phyloP scores from a whole-genome alignment of 306 rosid species.

The Fragaria nilgerrensis region DNA sequence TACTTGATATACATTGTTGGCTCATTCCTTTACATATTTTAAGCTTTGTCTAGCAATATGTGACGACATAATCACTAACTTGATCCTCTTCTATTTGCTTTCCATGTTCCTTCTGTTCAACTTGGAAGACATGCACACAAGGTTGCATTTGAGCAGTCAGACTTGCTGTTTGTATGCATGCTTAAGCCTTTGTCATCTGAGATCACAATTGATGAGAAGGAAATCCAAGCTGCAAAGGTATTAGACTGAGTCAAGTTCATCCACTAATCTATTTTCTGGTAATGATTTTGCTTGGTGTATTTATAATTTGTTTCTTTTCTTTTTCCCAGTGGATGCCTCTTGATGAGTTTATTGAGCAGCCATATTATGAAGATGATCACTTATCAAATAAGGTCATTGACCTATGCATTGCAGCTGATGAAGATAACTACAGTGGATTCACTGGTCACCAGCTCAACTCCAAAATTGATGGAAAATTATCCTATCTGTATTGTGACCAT shows the following conservation, averaged over 20 bases:
- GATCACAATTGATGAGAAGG: constrained; percentile 44
- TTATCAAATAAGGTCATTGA: constrained; percentile 32
- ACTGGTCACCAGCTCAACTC: constrained; percentile 25
- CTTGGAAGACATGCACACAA: constrained; percentile 36
- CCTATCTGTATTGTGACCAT: constrained; percentile 24
- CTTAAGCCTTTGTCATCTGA: constrained; percentile 38
- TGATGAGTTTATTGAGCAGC: constrained; percentile 24
- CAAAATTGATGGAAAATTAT: constrained; percentile 27
- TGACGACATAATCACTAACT: not conserved
- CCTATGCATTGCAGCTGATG: constrained; percentile 33
- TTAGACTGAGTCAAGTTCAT: not conserved
- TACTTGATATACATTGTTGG: not conserved
- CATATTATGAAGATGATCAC: constrained; percentile 33
- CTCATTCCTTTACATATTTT: not conserved
- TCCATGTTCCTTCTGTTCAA: not conserved
- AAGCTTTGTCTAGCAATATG: not conserved
- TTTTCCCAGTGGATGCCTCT: constrained; percentile 38
- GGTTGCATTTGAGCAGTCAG: constrained; percentile 44
- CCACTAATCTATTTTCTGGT: not conserved
- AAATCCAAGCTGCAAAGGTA: constrained; percentile 46
- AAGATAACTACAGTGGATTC: constrained; percentile 28
- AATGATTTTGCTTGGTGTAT: not conserved
- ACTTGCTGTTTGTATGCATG: constrained; percentile 47
- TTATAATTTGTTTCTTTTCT: not conserved
- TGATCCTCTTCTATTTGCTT: not conserved